phyloP scores from a whole-genome alignment of 371 early-diverging fungal species.

The Batrachochytrium dendrobatidis region DNA sequence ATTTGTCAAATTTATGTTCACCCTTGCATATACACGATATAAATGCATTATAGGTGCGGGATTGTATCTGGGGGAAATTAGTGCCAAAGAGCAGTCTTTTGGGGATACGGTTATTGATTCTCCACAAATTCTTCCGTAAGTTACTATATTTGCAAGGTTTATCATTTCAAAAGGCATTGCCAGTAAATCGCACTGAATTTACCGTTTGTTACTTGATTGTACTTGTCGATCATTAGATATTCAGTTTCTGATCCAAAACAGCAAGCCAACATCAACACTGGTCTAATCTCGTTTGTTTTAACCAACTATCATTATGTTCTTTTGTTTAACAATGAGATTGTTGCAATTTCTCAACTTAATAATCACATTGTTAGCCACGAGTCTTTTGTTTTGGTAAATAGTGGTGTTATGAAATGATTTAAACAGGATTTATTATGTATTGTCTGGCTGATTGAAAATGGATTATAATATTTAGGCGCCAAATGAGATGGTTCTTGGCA shows the following conservation, averaged over 20 bases:
- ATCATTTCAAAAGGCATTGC: slow-evolving; percentile 16
- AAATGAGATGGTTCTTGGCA: slow-evolving; percentile 52
- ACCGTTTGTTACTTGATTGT: neutral
- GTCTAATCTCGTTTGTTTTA: slow-evolving; percentile 66
- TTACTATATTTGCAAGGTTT: neutral
- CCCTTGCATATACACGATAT: neutral
- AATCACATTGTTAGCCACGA: slow-evolving; percentile 77
- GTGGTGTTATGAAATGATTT: neutral
- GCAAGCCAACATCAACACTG: slow-evolving; percentile 25
- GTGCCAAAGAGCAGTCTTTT: slow-evolving; percentile 62
- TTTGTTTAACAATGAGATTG: slow-evolving; percentile 62
- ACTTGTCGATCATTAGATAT: neutral
- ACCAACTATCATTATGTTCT: slow-evolving; percentile 85
- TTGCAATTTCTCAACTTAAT: slow-evolving; percentile 72
- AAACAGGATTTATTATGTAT: neutral
- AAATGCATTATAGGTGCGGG: slow-evolving; percentile 69
- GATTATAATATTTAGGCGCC: slow-evolving; percentile 27
- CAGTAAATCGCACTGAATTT: neutral
- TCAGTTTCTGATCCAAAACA: too few species aligned
- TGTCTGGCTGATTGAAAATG: neutral
- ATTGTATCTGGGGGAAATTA: slow-evolving; percentile 72
- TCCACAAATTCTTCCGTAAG: slow-evolving; percentile 67
- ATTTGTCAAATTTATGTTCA: neutral
- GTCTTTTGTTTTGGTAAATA: slow-evolving; percentile 18
- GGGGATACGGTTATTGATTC: slow-evolving; percentile 75